phyloP scores from a whole-genome alignment of 2,329 filamentous ascomycete species.

The Claviceps paspali region DNA sequence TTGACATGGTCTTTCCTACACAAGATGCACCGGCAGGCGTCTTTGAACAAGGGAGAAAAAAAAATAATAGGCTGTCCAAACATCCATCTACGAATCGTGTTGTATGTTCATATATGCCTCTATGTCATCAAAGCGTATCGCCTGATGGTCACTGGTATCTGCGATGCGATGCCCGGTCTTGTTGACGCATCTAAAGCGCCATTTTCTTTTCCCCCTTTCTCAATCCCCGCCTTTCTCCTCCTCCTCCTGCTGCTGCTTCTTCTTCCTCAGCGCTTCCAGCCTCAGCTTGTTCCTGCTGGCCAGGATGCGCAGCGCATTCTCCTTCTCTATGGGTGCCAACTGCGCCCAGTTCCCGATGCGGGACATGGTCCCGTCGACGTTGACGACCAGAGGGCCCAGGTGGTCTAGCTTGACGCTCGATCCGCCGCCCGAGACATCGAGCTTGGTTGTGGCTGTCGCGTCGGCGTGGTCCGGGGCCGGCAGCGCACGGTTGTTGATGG shows the following conservation, averaged over 20 bases:
- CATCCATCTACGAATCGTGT: too few species aligned
- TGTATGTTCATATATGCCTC: too few species aligned
- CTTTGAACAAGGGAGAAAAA: too few species aligned
- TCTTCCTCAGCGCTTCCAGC: constrained; percentile 31
- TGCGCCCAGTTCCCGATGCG: constrained; percentile 58
- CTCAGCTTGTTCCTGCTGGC: constrained; percentile 53
- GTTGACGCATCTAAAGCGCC: too few species aligned
- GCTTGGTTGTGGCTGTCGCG: constrained; percentile 8
- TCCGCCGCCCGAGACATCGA: constrained; percentile 18
- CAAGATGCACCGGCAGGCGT: too few species aligned
- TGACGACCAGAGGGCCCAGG: constrained; percentile 60
- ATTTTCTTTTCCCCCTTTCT: too few species aligned
- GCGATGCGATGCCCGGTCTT: too few species aligned
- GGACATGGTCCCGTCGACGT: constrained; percentile 54
- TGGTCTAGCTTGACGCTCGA: constrained; percentile 44
- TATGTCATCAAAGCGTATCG: too few species aligned
- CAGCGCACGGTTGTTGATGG: constrained; percentile 3
- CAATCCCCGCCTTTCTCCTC: too few species aligned
- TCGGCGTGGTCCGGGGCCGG: constrained; percentile 14
- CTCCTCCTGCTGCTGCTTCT: constrained; percentile 2
- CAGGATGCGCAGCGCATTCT: constrained; percentile 51
- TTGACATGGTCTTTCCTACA: too few species aligned
- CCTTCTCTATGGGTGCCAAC: constrained; percentile 53
- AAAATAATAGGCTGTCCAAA: too few species aligned
- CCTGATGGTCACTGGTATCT: too few species aligned